Conservation (phyloP, 2,329 filamentous ascomycete species). For the Phialophora tarda region DNA sequence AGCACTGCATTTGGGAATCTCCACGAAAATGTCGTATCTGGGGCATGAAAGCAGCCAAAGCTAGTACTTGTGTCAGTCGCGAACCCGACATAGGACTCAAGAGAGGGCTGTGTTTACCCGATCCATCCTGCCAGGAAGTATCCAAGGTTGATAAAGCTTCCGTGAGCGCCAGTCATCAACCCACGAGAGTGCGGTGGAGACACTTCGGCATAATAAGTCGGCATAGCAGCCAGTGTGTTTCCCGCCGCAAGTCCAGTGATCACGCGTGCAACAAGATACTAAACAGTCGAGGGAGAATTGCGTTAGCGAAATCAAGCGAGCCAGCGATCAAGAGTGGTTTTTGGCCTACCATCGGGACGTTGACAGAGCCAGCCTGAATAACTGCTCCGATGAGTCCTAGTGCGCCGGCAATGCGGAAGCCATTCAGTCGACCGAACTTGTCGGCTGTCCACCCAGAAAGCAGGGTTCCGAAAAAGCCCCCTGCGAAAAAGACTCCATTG, state of each 20-base stretch:
- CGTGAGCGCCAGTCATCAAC: constrained; percentile 44
- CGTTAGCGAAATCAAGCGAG: neutral
- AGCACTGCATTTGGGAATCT: constrained; percentile 25
- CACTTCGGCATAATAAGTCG: constrained; percentile 41
- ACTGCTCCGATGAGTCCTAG: constrained; percentile 3
- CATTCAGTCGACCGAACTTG: constrained; percentile 44
- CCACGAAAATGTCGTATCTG: constrained; percentile 20
- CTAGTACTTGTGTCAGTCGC: neutral
- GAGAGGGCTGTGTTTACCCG: constrained; percentile 41
- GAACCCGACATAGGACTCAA: neutral
- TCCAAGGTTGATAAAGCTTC: constrained; percentile 47
- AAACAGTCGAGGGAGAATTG: neutral
- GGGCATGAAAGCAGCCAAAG: constrained; percentile 20
- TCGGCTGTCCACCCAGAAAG: constrained; percentile 48
- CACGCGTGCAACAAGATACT: constrained; percentile 23
- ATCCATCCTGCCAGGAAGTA: constrained; percentile 51
- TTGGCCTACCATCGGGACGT: constrained; percentile 5
- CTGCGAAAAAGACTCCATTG: constrained; percentile 53
- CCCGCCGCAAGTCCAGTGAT: constrained; percentile 20
- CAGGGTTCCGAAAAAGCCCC: constrained; percentile 46
- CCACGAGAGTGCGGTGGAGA: constrained; percentile 41
- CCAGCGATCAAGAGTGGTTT: neutral
- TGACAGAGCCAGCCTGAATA: constrained; percentile 4
- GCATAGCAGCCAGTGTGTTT: constrained; percentile 23
- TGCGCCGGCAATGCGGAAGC: neutral